Conservation (phyloP, 371 early-diverging fungal species). For the Enteropsectra breve region DNA sequence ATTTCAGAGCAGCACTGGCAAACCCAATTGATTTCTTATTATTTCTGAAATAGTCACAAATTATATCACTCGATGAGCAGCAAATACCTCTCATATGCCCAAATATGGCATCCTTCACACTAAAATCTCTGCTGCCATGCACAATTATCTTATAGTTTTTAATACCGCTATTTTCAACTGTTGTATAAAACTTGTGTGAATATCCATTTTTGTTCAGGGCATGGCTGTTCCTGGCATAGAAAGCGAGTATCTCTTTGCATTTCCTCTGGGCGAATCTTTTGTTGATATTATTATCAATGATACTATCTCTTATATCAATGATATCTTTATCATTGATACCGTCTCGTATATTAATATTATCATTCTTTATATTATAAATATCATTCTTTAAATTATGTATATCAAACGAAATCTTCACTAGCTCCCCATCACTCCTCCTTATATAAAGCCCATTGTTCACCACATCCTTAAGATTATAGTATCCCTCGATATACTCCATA, state of each 20-base stretch:
- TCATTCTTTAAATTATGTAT: too few species aligned
- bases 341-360: not conserved
- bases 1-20: not conserved
- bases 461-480: not conserved
- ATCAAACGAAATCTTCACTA: too few species aligned
- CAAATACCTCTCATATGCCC: too few species aligned
- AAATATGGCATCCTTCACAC: not conserved
- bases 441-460: not conserved
- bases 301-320: too few species aligned
- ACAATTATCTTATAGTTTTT: not conserved
- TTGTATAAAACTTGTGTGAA: too few species aligned
- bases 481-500: slow-evolving; percentile 16
- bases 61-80: too few species aligned
- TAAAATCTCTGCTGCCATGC: not conserved
- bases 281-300: not conserved
- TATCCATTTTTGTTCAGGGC: too few species aligned
- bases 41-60: too few species aligned
- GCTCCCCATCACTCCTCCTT: slow-evolving; percentile 3
- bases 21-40: not conserved
- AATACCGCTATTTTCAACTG: not conserved
- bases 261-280: too few species aligned
- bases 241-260: too few species aligned
- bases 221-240: not conserved
- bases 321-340: too few species aligned
- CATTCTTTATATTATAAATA: not conserved